These are phyloP conservation scores for Solanum peruvianum DNA, from an alignment of 257 asterid species.

Conservation along the genomic window DNA sequence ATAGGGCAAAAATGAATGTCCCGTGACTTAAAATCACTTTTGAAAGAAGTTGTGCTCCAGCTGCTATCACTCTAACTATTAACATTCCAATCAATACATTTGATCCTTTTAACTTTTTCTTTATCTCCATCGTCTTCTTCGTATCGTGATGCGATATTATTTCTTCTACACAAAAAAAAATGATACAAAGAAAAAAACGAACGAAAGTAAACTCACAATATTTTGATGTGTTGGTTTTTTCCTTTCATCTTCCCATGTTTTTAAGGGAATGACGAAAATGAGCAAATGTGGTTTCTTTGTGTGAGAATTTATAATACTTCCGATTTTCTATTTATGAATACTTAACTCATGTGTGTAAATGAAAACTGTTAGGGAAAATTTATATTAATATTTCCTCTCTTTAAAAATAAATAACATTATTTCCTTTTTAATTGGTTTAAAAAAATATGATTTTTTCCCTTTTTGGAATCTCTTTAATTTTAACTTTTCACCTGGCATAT, in stretches of 20 bases:
- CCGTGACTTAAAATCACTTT: conserved; percentile 35
- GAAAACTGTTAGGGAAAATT: background rate
- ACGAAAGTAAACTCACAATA: background rate
- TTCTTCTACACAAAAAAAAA: background rate
- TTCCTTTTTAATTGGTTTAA: too few relatives aligned
- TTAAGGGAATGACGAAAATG: background rate
- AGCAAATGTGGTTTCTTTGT: background rate
- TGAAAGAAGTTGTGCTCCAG: conserved; percentile 53
- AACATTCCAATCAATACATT: conserved; percentile 30
- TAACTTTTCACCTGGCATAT: too few relatives aligned
- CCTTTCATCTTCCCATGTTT: background rate
- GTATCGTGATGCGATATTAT: background rate
- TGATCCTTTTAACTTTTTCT: conserved; percentile 12
- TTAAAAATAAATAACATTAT: too few relatives aligned
- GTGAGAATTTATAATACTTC: background rate
- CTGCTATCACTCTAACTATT: conserved; percentile 26
- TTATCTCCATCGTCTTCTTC: background rate
- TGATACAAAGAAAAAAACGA: background rate
- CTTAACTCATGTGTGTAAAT: background rate
- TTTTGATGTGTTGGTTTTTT: background rate
- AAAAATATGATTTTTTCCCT: too few relatives aligned
- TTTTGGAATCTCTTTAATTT: too few relatives aligned
- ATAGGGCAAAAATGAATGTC: conserved; percentile 37
- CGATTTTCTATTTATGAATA: background rate
- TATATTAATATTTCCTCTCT: too few relatives aligned